Evolutionary conservation across 2,329 filamentous ascomycete species (phyloP).

Genomic region (Beauveria varroae): DNA sequence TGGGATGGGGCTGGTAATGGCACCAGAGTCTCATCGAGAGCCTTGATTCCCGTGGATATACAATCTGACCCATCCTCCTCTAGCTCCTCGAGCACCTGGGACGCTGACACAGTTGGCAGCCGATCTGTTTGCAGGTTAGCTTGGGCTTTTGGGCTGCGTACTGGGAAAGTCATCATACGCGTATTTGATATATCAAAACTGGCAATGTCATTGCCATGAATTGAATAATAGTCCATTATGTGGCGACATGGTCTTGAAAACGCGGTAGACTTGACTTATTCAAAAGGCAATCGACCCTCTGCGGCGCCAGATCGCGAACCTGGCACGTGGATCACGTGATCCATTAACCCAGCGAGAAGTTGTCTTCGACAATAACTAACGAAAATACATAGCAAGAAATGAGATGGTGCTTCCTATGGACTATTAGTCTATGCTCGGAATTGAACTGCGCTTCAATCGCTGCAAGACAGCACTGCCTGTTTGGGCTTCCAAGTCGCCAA

Average conservation of each 20-base stretch:
- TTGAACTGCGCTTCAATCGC: too few relatives aligned
- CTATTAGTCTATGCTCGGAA: too few relatives aligned
- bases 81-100: conserved; percentile 59
- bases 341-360: background rate
- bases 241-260: conserved; percentile 7
- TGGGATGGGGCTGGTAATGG: background rate
- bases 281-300: too few relatives aligned
- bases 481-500: background rate
- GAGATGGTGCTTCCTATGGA: background rate
- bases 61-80: conserved; percentile 41
- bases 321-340: conserved; percentile 10
- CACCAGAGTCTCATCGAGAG: conserved; percentile 42
- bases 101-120: conserved; percentile 68
- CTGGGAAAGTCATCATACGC: conserved; percentile 32
- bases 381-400: background rate
- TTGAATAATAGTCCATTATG: conserved; percentile 50
- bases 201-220: conserved; percentile 53
- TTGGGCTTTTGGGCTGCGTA: background rate
- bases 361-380: background rate
- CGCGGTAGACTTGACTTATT: background rate
- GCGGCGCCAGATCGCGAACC: background rate
- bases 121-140: conserved; percentile 46
- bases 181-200: conserved; percentile 50
- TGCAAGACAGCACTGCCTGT: too few relatives aligned
- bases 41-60: conserved; percentile 48